Evolutionary conservation across 768 basidiomycete genomes (phyloP), one percentile per base, ranked within the genome.

Genomic region (Punctularia strigosozonata): DNA sequence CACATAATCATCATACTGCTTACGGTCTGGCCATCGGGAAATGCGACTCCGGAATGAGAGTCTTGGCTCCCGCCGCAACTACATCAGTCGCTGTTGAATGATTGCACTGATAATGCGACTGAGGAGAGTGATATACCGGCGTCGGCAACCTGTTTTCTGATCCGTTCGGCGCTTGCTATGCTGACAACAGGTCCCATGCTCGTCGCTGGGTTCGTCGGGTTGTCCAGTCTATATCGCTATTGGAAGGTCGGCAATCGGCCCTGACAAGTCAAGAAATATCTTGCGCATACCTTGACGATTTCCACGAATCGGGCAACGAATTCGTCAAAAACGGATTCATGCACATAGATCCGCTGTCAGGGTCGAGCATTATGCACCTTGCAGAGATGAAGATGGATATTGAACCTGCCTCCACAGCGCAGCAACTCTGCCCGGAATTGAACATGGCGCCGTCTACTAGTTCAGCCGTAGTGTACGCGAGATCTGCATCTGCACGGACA

Each of bases 361-460:
- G 31, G 13, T 8, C 43, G 31, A 37, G 19, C 2, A 37, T 18
- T 26, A 6, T 10, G 17, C 18, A 6, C 6, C 17, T 25, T 14
- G 31, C 23, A 20, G 22, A 10, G 10, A 19, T 6, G 4, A 14
- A 14, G 12, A 36, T 22, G 25, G 20, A 21, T 37, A 25, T 22
- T 20, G 14, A 13, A 51, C 63, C 13, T 44, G 83, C 85, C 67
- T 99, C 95, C 43, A 98, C 66, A 1, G 84, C 77, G 53, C 94
- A 97, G 58, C 94, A 98, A 46, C 89, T 92, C 60, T 99, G 95
- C 2, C 95, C 95, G 13, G 92, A 91, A 59, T 98, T 98, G 68
- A 90, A 99, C 62, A 92, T 80, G 4, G 89, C 81, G 25, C 89
- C 94, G 58, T 99, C 95, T 2, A 91, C 91, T 3, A 98, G 72